Evolutionary conservation across 1,284 basidiomycete species (phyloP), one percentile per base, ranked within the genome.

Genomic region (Coniophora puteana): DNA sequence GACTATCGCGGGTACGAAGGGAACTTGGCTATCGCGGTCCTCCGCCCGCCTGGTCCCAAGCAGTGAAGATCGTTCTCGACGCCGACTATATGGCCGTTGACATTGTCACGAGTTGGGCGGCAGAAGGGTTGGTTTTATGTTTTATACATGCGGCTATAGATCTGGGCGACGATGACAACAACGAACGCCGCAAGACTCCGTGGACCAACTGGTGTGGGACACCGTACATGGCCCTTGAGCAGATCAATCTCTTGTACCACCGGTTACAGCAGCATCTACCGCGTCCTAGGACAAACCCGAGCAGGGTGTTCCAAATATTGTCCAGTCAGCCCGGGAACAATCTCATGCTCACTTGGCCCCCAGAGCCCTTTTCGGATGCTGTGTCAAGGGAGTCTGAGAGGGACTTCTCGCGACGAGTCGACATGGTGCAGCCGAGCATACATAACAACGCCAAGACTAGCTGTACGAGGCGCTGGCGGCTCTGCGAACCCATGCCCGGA

Each of bases 171-270:
- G 63, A 65, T 1, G 93, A 96, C 72, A 93, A 93, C 55, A 88
- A 95, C 61, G 80, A 84, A 56, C 61, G 67, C 36, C 61, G 76
- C 55, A 88, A 88, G 63, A 85, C 86, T 2, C 69, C 75, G 26
- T 97, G 94, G 94, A 79, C 90, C 8, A 97, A 96, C 61, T 96
- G 89, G 85, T 98, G 94, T 62, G 93, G 93, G 41, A 92, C 90
- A 0, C 81, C 76, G 5, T 61, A 58, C 45, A 74, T 87, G 74
- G 58, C 55, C 53, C 41, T 57, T 46, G 70, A 80, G 14, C 76
- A 87, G 50, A 67, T 81, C 26, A 61, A 76, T 14, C 63, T 76
- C 34, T 71, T 89, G 46, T 80, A 74, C 56, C 65, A 69, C 45
- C 69, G 76, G 40, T 75, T 89, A 39, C 63, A 72, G 43, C 63